Base-by-base conservation (phyloP, 1,139 yeast genomes). In the Arxiozyma heterogenica region DNA sequence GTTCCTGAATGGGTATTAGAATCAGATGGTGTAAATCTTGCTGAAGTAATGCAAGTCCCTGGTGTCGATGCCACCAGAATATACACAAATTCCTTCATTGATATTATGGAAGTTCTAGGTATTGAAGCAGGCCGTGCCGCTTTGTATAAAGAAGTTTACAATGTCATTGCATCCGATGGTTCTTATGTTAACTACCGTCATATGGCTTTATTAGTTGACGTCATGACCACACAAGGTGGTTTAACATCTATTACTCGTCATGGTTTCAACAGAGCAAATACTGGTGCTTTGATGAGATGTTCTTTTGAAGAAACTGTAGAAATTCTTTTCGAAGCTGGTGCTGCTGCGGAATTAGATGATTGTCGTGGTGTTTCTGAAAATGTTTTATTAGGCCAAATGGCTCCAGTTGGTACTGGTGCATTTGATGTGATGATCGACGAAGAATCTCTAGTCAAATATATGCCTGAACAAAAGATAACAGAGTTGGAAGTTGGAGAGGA, bases 261-360 rank as follows among this genome's bases (percentile, higher is more conserved):
- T 71, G 99, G 99, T 81, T 93, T 94, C 73, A 94, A 94, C 72
- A 85, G 98, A 75, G 88, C 96, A 42, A 97, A 93, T 62, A 94
- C 98, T 41, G 98, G 98, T 75, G 98, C 98, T 1, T 79, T 94
- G 68, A 94, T 94, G 98, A 83, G 98, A 74, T 93, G 97, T 77
- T 93, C 98, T 52, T 94, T 94, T 76, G 99, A 94, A 75, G 98
- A 94, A 73, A 94, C 99, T 2, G 98, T 93, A 45, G 98, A 94
- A 75, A 93, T 94, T 67, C 76, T 94, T 68, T 82, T 94, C 64
- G 98, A 94, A 68, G 99, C 99, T 43, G 98, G 96, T 69, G 95
- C 98, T 4, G 83, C 95, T 46, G 98, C 98, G 22, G 98, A 94
- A 70, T 76, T 93, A 59, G 99, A 94, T 74, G 98, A 93, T 64